Conservation (phyloP, 768 basidiomycete species). For the Xerocomus potaroensis region DNA sequence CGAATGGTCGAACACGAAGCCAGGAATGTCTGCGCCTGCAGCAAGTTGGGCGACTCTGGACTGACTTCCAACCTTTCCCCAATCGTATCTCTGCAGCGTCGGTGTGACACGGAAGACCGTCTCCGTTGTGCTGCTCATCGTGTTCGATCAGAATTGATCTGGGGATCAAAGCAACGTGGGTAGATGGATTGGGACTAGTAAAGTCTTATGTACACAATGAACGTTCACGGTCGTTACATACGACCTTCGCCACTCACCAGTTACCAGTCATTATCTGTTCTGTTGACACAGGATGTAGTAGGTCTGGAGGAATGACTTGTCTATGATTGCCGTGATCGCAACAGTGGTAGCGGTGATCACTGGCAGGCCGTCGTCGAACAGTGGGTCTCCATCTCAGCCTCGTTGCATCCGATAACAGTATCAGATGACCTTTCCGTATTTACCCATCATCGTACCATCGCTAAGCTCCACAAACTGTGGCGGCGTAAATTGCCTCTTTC, state of each 20-base stretch:
- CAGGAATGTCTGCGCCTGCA: conserved; percentile 51
- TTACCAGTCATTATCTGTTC: too few relatives aligned
- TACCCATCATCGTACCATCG: not conserved
- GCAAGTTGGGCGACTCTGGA: conserved; percentile 91
- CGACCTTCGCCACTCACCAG: too few relatives aligned
- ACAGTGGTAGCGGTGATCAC: not conserved
- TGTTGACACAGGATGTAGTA: too few relatives aligned
- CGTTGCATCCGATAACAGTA: conserved; percentile 27
- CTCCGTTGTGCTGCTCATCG: conserved; percentile 24
- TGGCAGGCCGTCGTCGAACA: not conserved
- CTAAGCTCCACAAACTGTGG: too few relatives aligned
- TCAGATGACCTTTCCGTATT: conserved; percentile 11
- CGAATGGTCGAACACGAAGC: conserved; percentile 62
- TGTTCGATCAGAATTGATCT: not conserved
- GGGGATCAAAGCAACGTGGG: not conserved
- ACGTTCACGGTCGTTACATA: too few relatives aligned
- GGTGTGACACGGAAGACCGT: conserved; percentile 76
- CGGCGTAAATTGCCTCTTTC: too few relatives aligned
- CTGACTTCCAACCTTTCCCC: conserved; percentile 80
- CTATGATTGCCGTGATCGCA: not conserved
- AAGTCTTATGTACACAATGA: too few relatives aligned
- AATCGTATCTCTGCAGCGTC: conserved; percentile 88
- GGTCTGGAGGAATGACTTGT: too few relatives aligned
- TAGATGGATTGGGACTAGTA: too few relatives aligned
- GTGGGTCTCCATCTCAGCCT: conserved; percentile 1